Conservation (phyloP, 139 green algal genomes). For the Chlorella sp. region DNA sequence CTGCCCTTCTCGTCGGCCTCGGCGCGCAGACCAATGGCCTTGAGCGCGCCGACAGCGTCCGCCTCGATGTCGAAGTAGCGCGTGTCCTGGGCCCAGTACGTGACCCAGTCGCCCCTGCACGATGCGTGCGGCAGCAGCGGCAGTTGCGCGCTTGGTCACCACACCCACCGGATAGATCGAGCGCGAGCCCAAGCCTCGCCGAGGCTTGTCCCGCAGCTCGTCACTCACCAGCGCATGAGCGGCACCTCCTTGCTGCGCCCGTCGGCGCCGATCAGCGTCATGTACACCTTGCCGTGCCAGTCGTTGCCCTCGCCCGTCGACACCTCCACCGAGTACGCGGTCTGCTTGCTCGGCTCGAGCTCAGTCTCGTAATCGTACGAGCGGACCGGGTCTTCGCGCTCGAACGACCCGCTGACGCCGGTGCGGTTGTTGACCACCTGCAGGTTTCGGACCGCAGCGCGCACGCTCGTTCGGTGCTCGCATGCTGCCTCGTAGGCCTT, state of each 20-base stretch:
- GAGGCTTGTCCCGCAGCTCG: no score
- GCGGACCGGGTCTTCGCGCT: not conserved
- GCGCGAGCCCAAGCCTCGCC: no score
- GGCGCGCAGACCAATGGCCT: not conserved
- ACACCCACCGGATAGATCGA: no score
- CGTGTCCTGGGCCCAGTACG: not conserved
- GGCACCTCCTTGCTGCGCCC: slow-evolving; percentile 2
- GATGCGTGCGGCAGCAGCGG: no score
- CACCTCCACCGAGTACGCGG: not conserved
- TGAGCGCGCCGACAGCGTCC: not conserved
- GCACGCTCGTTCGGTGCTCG: no score
- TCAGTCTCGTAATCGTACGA: not conserved
- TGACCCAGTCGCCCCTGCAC: not conserved
- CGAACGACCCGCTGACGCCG: no score
- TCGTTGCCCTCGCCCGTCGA: not conserved
- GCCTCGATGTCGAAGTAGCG: not conserved
- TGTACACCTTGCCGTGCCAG: not conserved
- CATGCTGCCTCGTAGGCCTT: no score
- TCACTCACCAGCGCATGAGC: not conserved
- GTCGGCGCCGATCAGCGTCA: not conserved
- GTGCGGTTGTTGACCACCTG: no score
- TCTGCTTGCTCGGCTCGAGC: not conserved
- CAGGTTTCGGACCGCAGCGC: no score
- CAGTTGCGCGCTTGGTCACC: no score
- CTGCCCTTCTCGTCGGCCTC: not conserved